phyloP scores from a whole-genome alignment of 805 yeast genomes.

The Barnettozyma botsteinii region DNA sequence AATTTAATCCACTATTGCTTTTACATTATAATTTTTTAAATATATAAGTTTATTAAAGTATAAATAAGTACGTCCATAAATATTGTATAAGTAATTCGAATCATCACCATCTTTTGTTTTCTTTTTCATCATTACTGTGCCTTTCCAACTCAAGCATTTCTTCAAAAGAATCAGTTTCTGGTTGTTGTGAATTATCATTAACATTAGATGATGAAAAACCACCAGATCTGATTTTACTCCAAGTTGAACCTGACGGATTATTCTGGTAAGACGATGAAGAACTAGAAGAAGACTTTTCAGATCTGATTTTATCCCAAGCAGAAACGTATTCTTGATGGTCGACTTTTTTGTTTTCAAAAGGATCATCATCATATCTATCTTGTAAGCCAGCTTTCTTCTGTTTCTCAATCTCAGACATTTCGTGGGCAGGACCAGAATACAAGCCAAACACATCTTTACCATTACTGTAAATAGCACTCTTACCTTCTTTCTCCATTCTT shows the following conservation, averaged over 20 bases:
- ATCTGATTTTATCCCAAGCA: constrained; percentile 35
- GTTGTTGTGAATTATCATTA: background rate
- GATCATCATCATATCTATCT: constrained; percentile 19
- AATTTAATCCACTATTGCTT: background rate
- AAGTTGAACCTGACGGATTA: constrained; percentile 25
- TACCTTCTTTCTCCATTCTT: constrained; percentile 8
- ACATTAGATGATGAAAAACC: too few species aligned
- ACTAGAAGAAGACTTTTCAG: constrained; percentile 25
- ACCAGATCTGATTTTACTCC: constrained; percentile 28
- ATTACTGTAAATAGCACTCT: constrained; percentile 24
- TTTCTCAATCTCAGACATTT: constrained; percentile 13
- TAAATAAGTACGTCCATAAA: background rate
- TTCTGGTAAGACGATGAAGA: too few species aligned
- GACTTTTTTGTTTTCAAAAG: constrained; percentile 13
- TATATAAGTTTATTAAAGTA: background rate
- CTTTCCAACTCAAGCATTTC: constrained; percentile 24
- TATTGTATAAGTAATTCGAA: background rate
- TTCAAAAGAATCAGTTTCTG: constrained; percentile 15
- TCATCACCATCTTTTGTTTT: constrained; percentile 16
- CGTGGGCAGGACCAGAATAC: constrained; percentile 29
- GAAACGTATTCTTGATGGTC: constrained; percentile 16
- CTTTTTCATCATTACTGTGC: constrained; percentile 12
- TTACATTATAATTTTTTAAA: background rate
- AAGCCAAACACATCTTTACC: constrained; percentile 35
- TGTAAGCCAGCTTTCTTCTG: background rate